Evolutionary conservation across 2,329 filamentous ascomycete genomes (phyloP).

Genomic region (Pseudogymnoascus sp.): DNA sequence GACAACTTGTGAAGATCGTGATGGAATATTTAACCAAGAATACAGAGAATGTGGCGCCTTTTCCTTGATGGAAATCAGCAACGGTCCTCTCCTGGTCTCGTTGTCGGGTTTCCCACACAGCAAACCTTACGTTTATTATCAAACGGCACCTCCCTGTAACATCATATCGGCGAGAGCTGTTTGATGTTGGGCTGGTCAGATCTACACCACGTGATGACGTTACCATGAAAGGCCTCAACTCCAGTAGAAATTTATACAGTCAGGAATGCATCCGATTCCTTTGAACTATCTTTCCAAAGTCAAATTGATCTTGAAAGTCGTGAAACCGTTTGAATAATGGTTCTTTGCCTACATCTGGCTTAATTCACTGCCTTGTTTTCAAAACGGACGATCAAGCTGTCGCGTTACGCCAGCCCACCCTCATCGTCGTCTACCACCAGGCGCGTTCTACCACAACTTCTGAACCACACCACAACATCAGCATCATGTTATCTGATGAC

Average conservation of each 20-base stretch:
- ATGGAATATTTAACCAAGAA: background rate
- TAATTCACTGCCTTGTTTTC: conserved; percentile 2
- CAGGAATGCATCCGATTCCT: background rate
- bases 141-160: background rate
- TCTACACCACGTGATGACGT: conserved; percentile 8
- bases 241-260: conserved; percentile 3
- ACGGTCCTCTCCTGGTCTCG: background rate
- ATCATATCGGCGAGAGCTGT: background rate
- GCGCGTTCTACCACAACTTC: background rate
- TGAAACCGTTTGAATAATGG: background rate
- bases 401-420: background rate
- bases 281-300: background rate
- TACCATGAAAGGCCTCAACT: background rate
- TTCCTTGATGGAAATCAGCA: background rate
- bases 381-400: background rate
- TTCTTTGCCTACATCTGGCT: background rate
- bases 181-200: conserved; percentile 2
- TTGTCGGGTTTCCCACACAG: background rate
- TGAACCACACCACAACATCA: conserved; percentile 15
- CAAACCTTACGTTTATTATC: background rate
- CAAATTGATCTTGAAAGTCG: conserved; percentile 1
- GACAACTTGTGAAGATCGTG: background rate
- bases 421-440: background rate
- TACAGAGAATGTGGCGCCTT: background rate
- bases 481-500: conserved; percentile 44